A percentile compares a stretch with the other conserved stretches of the same genome.
These are phyloP conservation scores for Aspergillus ibericus DNA, from an alignment of 2,329 filamentous ascomycete species.

Conservation along the genomic window DNA sequence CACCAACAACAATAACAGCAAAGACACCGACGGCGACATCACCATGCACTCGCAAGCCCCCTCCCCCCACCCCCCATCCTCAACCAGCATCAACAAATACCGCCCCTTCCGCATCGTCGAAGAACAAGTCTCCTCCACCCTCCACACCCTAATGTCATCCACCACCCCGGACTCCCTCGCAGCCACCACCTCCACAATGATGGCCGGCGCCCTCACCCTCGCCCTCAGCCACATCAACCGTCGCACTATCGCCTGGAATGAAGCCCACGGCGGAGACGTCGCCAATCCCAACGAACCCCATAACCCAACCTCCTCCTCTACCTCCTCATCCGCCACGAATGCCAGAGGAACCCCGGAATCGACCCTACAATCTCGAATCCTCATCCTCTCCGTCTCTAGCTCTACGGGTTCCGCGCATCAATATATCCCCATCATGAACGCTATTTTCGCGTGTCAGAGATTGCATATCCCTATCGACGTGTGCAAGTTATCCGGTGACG, in stretches of 20 bases:
- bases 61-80: constrained; percentile 13
- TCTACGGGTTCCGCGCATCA: constrained; percentile 83
- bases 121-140: constrained; percentile 70
- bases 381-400: constrained; percentile 86
- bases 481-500: constrained; percentile 77
- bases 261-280: constrained; percentile 53
- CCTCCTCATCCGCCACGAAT: neutral
- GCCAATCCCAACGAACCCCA: neutral
- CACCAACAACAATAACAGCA: constrained; percentile 12
- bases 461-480: constrained; percentile 89
- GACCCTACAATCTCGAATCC: constrained; percentile 72
- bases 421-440: constrained; percentile 98
- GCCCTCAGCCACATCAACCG: constrained; percentile 91
- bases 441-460: constrained; percentile 91
- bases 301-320: too few relatives aligned
- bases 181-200: constrained; percentile 72
- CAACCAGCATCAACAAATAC: constrained; percentile 77
- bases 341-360: constrained; percentile 22
- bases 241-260: constrained; percentile 64
- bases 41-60: constrained; percentile 54
- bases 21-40: constrained; percentile 52
- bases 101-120: constrained; percentile 88
- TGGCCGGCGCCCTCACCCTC: constrained; percentile 86
- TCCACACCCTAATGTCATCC: constrained; percentile 68
- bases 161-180: constrained; percentile 65